Evolutionary conservation across 2,329 filamentous ascomycete species (phyloP), one percentile per base, ranked within the genome.

Genomic region (Lachnellula suecica): DNA sequence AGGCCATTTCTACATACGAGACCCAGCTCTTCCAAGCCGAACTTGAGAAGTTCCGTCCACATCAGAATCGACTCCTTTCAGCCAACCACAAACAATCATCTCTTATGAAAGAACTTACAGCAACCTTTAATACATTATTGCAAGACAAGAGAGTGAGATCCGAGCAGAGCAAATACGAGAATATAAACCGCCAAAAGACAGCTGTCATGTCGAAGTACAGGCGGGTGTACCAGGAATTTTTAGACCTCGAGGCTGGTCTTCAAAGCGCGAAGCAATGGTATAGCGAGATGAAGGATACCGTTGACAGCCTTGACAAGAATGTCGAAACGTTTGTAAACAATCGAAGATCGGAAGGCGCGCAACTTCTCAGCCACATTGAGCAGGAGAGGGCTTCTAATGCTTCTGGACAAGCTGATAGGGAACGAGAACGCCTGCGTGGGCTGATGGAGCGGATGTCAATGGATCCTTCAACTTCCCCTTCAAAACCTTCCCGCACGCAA

Each of bases 281-380:
- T 68, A 81, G 82, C 3, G 94, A 97, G 68, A 99, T 97, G 91
- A 88, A 87, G 63, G 91, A 97, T 59, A 97, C 91, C 1, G 91
- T 95, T 0, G 89, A 93, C 60, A 96, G 89, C 66, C 75, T 97
- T 37, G 85, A 91, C 63, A 94, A 96, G 79, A 99, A 99, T 63
- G 94, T 99, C 1, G 93, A 97, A 60, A 89, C 88, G 0, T 99
- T 99, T 71, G 92, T 99, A 59, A 95, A 91, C 74, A 99, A 99
- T 70, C 83, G 94, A 47, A 79, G 92, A 54, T 87, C 89, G 1
- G 94, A 99, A 74, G 94, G 94, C 4, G 90, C 91, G 0, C 90
- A 96, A 68, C 80, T 99, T 4, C 81, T 99, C 31, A 85, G 83
- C 61, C 88, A 91, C 62, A 99, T 99, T 47, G 67, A 70, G 56